A percentile compares a stretch with the other conserved stretches of the same genome.
Conservation (phyloP, 345 rosid genomes). For the Gossypium raimondii region DNA sequence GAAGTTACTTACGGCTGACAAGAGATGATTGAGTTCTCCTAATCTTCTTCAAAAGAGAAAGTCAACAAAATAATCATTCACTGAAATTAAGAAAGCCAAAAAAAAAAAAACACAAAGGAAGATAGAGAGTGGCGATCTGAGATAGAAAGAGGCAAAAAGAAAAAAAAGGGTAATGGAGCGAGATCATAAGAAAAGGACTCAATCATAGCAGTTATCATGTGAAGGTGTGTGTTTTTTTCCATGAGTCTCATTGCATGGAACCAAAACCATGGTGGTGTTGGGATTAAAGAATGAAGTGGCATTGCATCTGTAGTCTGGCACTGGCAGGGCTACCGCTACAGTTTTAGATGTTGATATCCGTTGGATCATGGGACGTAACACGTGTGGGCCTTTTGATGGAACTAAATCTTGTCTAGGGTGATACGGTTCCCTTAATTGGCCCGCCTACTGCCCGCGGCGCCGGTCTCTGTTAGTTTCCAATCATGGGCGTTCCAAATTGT, state of each 20-base stretch:
- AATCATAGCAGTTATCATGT: not conserved
- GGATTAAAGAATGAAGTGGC: not conserved
- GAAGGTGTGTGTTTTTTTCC: not conserved
- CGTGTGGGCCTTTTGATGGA: not conserved
- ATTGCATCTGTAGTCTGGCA: no score
- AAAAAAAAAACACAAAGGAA: not conserved
- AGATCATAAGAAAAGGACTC: not conserved
- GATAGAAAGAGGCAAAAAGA: not conserved
- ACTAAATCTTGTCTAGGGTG: not conserved
- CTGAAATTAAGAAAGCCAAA: not conserved
- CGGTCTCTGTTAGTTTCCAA: not conserved
- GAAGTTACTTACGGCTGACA: conserved; percentile 16
- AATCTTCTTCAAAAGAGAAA: not conserved
- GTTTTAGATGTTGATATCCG: not conserved
- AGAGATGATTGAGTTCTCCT: not conserved
- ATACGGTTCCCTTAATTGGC: not conserved
- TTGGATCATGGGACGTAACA: not conserved
- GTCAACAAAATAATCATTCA: not conserved
- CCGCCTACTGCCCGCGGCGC: not conserved
- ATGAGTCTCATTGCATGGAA: conserved; percentile 6
- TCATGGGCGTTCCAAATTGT: no score
- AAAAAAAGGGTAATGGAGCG: not conserved
- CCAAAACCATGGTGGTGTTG: not conserved
- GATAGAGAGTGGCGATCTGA: not conserved
- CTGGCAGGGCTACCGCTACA: no score